These are phyloP conservation scores for Didymella lethalis DNA, from an alignment of 2,329 filamentous ascomycete genomes.

Conservation along the genomic window DNA sequence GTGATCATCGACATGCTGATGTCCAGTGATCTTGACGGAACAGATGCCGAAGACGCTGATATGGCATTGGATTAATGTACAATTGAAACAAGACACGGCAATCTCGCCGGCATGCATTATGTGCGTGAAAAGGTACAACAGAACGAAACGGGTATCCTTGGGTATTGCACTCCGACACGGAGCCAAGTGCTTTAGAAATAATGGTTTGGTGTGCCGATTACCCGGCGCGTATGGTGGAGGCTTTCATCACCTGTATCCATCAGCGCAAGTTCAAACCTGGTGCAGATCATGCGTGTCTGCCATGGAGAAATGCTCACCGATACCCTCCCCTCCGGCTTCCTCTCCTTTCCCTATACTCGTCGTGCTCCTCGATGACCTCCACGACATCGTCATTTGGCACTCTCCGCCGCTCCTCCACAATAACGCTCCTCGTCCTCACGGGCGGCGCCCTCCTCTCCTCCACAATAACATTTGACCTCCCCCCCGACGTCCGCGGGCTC, in stretches of 20 bases:
- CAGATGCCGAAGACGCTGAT: too few species aligned
- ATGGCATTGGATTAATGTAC: background rate
- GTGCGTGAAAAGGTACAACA: constrained; percentile 1
- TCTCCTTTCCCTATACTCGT: constrained; percentile 50
- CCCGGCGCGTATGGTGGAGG: background rate
- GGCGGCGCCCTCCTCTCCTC: constrained; percentile 46
- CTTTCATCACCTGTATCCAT: constrained; percentile 20
- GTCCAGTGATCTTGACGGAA: too few species aligned
- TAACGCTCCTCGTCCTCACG: constrained; percentile 46
- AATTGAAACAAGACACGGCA: background rate
- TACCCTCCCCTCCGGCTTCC: constrained; percentile 55
- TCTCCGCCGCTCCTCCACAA: constrained; percentile 55
- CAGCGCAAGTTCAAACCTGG: constrained; percentile 8
- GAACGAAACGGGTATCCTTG: constrained; percentile 16
- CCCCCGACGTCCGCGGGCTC: constrained; percentile 44
- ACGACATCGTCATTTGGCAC: constrained; percentile 63
- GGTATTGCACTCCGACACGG: background rate
- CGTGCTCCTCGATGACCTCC: constrained; percentile 66
- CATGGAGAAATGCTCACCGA: constrained; percentile 50
- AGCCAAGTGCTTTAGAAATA: constrained; percentile 1
- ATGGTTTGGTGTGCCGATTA: constrained; percentile 6
- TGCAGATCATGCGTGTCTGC: constrained; percentile 7
- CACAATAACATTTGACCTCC: constrained; percentile 48
- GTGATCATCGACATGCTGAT: too few species aligned
- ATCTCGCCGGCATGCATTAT: background rate